phyloP scores from a whole-genome alignment of 2,329 filamentous ascomycete species.

The Thielaviopsis musarum region DNA sequence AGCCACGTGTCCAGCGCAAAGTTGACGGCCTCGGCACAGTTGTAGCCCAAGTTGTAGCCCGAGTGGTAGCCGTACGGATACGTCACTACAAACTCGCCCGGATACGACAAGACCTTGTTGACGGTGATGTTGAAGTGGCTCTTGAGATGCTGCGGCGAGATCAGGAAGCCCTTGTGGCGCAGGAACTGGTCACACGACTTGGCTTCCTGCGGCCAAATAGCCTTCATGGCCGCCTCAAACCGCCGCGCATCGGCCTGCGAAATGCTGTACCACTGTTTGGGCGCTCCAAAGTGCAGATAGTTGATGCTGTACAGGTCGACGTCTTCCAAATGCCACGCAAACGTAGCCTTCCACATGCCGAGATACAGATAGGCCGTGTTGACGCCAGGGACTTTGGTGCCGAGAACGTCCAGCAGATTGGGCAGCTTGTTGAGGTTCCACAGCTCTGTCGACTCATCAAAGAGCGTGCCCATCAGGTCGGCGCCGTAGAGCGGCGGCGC shows the following conservation, averaged over 20 bases:
- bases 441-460: slow-evolving; percentile 63
- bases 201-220: slow-evolving; percentile 82
- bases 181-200: slow-evolving; percentile 95
- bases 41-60: slow-evolving; percentile 94
- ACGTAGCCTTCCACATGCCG: slow-evolving; percentile 99
- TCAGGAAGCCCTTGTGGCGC: slow-evolving; percentile 92
- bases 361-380: slow-evolving; percentile 96
- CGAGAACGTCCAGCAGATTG: slow-evolving; percentile 83
- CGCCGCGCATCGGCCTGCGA: slow-evolving; percentile 84
- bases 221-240: slow-evolving; percentile 91
- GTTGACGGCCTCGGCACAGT: slow-evolving; percentile 96
- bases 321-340: slow-evolving; percentile 97
- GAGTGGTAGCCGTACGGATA: slow-evolving; percentile 98
- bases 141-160: slow-evolving; percentile 75
- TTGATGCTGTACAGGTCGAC: slow-evolving; percentile 99
- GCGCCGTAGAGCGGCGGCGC: slow-evolving; percentile 90
- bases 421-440: slow-evolving; percentile 96
- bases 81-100: slow-evolving; percentile 95
- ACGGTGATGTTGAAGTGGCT: slow-evolving; percentile 89
- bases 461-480: slow-evolving; percentile 89
- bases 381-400: slow-evolving; percentile 89
- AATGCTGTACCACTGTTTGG: slow-evolving; percentile 99
- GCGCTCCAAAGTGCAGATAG: slow-evolving; percentile 95
- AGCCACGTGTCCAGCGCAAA: slow-evolving; percentile 94
- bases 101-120: slow-evolving; percentile 88